Evolutionary conservation across 2,329 filamentous ascomycete species (phyloP).

Genomic region (Alternaria ventricosa): DNA sequence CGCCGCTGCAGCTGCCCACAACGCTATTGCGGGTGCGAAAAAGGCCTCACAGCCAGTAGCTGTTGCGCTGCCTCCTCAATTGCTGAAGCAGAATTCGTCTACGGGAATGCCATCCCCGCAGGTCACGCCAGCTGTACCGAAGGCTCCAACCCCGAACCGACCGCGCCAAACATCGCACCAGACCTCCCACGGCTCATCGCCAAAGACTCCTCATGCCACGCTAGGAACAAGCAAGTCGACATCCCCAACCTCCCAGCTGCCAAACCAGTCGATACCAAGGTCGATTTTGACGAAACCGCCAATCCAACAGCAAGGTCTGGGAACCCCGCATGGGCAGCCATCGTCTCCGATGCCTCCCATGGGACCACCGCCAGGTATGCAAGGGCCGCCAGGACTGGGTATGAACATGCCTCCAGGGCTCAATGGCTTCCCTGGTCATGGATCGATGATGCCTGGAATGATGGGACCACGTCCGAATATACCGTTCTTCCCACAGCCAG

Average conservation of each 20-base stretch:
- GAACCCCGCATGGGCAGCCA: conserved; percentile 64
- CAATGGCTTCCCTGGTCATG: conserved; percentile 57
- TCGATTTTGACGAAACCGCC: conserved; percentile 65
- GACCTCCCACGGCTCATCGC: conserved; percentile 71
- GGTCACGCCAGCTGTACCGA: conserved; percentile 81
- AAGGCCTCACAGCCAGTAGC: conserved; percentile 50
- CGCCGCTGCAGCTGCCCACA: conserved; percentile 37
- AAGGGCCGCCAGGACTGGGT: conserved; percentile 60
- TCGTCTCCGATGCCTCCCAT: conserved; percentile 70
- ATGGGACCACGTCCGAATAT: conserved; percentile 63
- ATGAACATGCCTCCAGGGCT: conserved; percentile 59
- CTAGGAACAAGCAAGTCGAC: conserved; percentile 59
- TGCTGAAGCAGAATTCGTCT: conserved; percentile 60
- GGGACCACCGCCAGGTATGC: conserved; percentile 63
- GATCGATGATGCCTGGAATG: conserved; percentile 60
- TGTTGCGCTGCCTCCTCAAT: conserved; percentile 60
- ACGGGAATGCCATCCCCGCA: conserved; percentile 75
- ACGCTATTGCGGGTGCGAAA: conserved; percentile 34
- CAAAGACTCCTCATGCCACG: conserved; percentile 68
- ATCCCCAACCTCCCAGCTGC: conserved; percentile 68
- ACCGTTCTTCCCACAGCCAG: conserved; percentile 62
- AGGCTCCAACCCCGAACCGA: conserved; percentile 80
- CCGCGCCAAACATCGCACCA: conserved; percentile 81
- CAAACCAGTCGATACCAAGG: conserved; percentile 70
- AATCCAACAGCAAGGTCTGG: conserved; percentile 53